Evolutionary conservation across 345 rosid genomes (phyloP), one percentile per base, ranked within the genome.

Genomic region (Aquilaria yunnanensis): DNA sequence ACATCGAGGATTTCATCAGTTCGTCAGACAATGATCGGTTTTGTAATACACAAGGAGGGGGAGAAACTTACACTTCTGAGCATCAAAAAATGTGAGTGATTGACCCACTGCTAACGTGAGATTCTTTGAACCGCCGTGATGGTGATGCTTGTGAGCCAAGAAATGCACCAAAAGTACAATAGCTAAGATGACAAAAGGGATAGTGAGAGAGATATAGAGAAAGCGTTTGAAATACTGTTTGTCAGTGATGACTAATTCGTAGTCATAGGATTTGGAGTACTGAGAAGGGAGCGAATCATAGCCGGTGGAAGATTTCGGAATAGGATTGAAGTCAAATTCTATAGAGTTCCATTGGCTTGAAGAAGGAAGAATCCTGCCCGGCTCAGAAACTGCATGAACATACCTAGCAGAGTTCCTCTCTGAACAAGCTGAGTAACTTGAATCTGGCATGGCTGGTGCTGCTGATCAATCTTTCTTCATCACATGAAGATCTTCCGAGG

Each of bases 31-130:
- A 37, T 1, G 5, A 37, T 37, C 8, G 43, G 8, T 37, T 37
- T 47, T 10, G 11, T 55, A 23, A 10, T 10, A 16, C 6, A 52
- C 3, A 23, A n/a, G 5, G 33, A 52, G 6, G 16, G 43, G 7
- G 10, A 34, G 60, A 57, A 7, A 14, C 23, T 65, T 76, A 86
- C 88, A 86, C 62, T 79, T 81, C 62, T 83, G 92, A 14, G 85
- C 88, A 71, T 83, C 88, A 32, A 83, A 86, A 67, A 86, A 86
- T 14, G 69, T 74, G 23, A 86, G 74, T 53, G 89, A 83, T 56
- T 71, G 89, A 52, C 62, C 80, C 50, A 83, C 51, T 13, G 85
- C 85, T 30, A 86, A 75, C 0, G 87, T 80, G 67, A 83, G 78
- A 72, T 86, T 83, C 77, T 65, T 81, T 6, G 81, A 69, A 47